Evolutionary conservation across 2,329 filamentous ascomycete species (phyloP).

Genomic region (Fusarium longipes): DNA sequence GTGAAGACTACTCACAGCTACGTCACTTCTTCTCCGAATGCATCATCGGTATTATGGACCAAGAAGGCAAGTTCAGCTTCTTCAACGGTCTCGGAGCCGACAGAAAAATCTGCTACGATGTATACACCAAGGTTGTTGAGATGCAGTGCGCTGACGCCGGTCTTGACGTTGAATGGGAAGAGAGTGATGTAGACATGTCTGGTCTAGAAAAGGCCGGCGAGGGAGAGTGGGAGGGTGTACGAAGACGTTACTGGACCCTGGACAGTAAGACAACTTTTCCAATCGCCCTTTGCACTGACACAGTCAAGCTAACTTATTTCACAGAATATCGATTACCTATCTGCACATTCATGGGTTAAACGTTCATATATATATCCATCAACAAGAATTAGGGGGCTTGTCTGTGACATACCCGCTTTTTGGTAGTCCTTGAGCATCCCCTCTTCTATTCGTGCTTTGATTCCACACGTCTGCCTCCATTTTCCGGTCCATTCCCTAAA

Average conservation of each 20-base stretch:
- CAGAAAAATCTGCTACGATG: conserved; percentile 92
- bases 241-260: conserved; percentile 89
- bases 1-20: conserved; percentile 89
- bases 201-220: conserved; percentile 72
- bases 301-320: conserved; percentile 39
- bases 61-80: conserved; percentile 81
- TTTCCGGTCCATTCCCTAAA: conserved; percentile 32
- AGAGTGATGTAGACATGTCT: conserved; percentile 76
- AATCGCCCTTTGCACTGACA: background rate
- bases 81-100: conserved; percentile 95
- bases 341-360: conserved; percentile 77
- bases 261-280: conserved; percentile 64
- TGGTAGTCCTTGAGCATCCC: conserved; percentile 23
- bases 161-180: conserved; percentile 88
- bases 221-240: conserved; percentile 88
- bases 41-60: conserved; percentile 81
- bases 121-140: conserved; percentile 92
- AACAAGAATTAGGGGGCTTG: conserved; percentile 6
- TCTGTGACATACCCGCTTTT: conserved; percentile 27
- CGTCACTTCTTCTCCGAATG: conserved; percentile 89
- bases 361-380: conserved; percentile 24
- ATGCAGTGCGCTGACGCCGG: conserved; percentile 91
- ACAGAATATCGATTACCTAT: conserved; percentile 77
- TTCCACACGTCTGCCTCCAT: conserved; percentile 40
- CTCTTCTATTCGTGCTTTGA: conserved; percentile 29